Base-by-base conservation (phyloP, 495 filamentous ascomycete genomes). In the Penicillium argentinense region DNA sequence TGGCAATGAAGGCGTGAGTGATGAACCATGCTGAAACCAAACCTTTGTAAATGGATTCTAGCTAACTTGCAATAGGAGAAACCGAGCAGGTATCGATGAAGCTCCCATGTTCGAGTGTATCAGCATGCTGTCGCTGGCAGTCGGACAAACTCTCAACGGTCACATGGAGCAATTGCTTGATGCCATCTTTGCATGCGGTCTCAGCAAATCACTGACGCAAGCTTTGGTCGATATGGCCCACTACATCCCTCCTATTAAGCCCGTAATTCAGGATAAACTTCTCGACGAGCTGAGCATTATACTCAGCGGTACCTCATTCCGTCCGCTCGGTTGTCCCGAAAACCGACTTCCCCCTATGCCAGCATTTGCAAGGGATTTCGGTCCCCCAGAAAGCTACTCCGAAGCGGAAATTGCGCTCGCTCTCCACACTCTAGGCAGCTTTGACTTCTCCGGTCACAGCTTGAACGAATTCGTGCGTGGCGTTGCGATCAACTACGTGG, bases 401-500 rank as follows among this genome's bases (percentile, higher is more conserved):
- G 92, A 97, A 60, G 72, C 85, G 1, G 92, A 99, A 61, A 87
- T 97, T 51, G 92, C 91, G 23, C 74, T 97, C 38, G 93, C 93
- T 6, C 73, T 98, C 36, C 89, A 90, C 54, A 97, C 95, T 0
- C 73, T 99, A 1, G 93, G 93, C 3, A 96, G 88, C 58, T 99
- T 99, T 57, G 93, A 99, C 57, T 99, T 99, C 63, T 83, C 84
- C 45, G 89, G 91, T 33, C 88, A 97, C 57, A 85, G 96, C 17
- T 68, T 99, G 11, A 99, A 99, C 54, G 93, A 99, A 57, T 99
- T 99, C 50, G 93, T 97, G 29, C 89, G 93, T 19, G 93, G 97
- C 63, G 93, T 97, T 43, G 95, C 95, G 3, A 95, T 99, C 59
- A 91, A 89, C 63, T 99, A 95, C 51, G 92, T 97, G 40, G 91